Evolutionary conservation across 1,139 yeast genomes (phyloP), one percentile per base, ranked within the genome.

Genomic region (Yamadazyma triangularis): DNA sequence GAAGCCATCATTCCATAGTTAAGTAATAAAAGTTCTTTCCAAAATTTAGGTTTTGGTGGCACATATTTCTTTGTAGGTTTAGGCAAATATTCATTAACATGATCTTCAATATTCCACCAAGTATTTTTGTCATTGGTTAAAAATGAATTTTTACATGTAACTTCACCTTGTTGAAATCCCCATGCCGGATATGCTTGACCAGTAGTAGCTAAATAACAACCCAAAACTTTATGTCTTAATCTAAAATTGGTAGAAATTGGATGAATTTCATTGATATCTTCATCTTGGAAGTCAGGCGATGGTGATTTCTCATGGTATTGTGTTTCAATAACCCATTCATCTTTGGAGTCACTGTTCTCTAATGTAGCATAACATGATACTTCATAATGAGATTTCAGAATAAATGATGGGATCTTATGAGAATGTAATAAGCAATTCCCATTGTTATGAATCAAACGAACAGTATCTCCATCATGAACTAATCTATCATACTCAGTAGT

Each of bases 121-220:
- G 88, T 78, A 23, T 79, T 70, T 47, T 80, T 78, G 47, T 82
- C 89, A 33, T 64, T 60, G 3, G 56, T 45, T 24, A 68, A 60
- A 51, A 67, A 58, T 2, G 78, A 56, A 14, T 62, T 53, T 43
- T 78, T 78, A 53, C 93, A 83, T 6, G 79, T 75, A 24, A 83
- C 85, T 54, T 83, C 93, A 15, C 88, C 87, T 56, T 83, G 93
- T 39, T 75, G 77, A 55, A 76, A 83, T 1, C 93, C 93, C 93
- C 93, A 83, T 1, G 79, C 60, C 3, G 93, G 93, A 45, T 78
- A 80, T 1, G 84, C 56, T 32, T 65, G 58, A 6, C 91, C 91
- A 0, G 88, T 77, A 0, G 88, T 79, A 5, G 87, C 80, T 41
- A 83, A 60, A 48, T 82, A 83, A 48, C 93, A 83, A 3, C 88